Evolutionary conservation across 805 yeast species (phyloP).

Genomic region (Wickerhamiella sergipiensis): DNA sequence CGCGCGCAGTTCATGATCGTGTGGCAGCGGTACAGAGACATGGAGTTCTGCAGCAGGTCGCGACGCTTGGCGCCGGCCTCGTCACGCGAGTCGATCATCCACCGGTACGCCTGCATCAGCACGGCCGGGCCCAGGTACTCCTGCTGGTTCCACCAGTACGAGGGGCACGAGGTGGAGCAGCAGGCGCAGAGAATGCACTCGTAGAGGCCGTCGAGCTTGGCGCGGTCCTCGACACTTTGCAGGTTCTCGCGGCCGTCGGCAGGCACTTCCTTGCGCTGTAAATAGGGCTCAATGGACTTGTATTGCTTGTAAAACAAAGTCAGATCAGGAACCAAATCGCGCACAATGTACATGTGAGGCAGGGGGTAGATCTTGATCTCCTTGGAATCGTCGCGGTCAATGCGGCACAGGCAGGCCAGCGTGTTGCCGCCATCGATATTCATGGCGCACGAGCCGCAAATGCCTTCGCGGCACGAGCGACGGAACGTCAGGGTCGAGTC

Average conservation of each 20-base stretch:
- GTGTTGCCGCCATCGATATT: conserved; percentile 97
- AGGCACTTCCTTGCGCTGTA: conserved; percentile 71
- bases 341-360: conserved; percentile 96
- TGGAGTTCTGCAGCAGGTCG: conserved; percentile 85
- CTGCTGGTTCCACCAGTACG: conserved; percentile 99
- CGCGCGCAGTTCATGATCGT: conserved; percentile 97
- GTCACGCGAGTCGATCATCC: conserved; percentile 97
- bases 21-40: conserved; percentile 97
- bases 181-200: conserved; percentile 98
- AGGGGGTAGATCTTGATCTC: conserved; percentile 85
- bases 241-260: conserved; percentile 86
- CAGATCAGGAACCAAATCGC: conserved; percentile 94
- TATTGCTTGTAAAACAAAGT: conserved; percentile 97
- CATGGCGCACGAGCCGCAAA: conserved; percentile 99
- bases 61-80: conserved; percentile 71
- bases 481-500: conserved; percentile 92
- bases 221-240: conserved; percentile 85
- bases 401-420: conserved; percentile 88
- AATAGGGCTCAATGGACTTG: conserved; percentile 92
- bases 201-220: conserved; percentile 90
- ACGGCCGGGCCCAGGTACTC: conserved; percentile 98
- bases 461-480: conserved; percentile 98
- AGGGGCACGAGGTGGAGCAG: conserved; percentile 97
- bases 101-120: conserved; percentile 96
- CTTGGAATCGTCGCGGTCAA: conserved; percentile 64